phyloP scores from a whole-genome alignment of 2,329 filamentous ascomycete genomes.

The Penicillium sp. region DNA sequence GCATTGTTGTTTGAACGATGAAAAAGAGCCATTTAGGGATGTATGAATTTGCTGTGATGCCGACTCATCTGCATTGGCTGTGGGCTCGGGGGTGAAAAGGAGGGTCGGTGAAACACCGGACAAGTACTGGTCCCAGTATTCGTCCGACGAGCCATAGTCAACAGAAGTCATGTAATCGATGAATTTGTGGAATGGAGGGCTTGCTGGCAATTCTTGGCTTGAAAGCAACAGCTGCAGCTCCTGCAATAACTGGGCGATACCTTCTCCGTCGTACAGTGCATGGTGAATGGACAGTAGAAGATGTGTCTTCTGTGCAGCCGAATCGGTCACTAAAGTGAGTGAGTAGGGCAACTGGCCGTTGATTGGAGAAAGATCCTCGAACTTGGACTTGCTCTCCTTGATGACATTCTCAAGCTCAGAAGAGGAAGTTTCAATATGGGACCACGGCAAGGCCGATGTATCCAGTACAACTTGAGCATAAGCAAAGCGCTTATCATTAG shows the following conservation, averaged over 20 bases:
- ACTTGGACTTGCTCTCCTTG: slow-evolving; percentile 45
- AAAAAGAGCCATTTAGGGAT: slow-evolving; percentile 41
- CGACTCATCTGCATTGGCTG: background rate
- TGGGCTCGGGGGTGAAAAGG: slow-evolving; percentile 21
- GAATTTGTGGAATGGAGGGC: slow-evolving; percentile 63
- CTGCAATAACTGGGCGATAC: slow-evolving; percentile 66
- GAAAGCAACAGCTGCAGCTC: slow-evolving; percentile 66
- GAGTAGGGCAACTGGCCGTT: slow-evolving; percentile 33
- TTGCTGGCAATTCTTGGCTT: slow-evolving; percentile 48
- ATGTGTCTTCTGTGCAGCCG: slow-evolving; percentile 10
- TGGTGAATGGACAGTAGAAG: slow-evolving; percentile 66
- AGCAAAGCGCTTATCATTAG: slow-evolving; percentile 59
- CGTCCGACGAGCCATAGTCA: slow-evolving; percentile 51
- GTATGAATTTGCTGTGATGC: slow-evolving; percentile 18
- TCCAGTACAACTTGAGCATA: slow-evolving; percentile 71
- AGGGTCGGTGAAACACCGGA: slow-evolving; percentile 50
- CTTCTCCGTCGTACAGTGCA: slow-evolving; percentile 81
- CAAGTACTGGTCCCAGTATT: slow-evolving; percentile 67
- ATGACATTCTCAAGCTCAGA: slow-evolving; percentile 40
- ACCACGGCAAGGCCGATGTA: slow-evolving; percentile 47
- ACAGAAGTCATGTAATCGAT: slow-evolving; percentile 58
- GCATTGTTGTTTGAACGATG: slow-evolving; percentile 50
- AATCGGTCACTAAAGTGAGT: slow-evolving; percentile 24
- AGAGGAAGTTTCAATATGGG: slow-evolving; percentile 45
- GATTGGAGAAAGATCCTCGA: slow-evolving; percentile 21